Evolutionary conservation across 805 yeast species (phyloP), one percentile per base, ranked within the genome.

Genomic region (Metschnikowia colocasiae): DNA sequence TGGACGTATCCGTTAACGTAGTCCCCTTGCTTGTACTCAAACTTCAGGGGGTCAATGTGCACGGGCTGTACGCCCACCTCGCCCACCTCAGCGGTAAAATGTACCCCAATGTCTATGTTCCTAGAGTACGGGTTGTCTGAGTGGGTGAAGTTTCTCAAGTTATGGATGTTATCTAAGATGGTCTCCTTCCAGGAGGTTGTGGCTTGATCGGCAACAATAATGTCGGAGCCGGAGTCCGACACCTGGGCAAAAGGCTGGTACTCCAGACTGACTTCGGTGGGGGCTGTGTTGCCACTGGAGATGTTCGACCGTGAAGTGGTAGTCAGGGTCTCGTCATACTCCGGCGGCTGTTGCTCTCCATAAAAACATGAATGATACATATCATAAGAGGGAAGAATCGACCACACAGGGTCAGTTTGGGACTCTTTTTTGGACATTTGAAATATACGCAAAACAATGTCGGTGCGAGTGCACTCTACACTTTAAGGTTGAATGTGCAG

Each of bases 1-100:
- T 59, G 50, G 2, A 71, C 62, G 50, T 75, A 79, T 0, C 92
- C 92, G 56, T 79, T 75, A 10, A 85, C 69, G 19, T 71, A 70
- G 58, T 84, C 90, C 13, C 88, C 88, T 10, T 83, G 82, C 16
- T 78, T 78, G 58, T 78, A 85, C 59, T 82, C 87, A 48, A 52
- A 60, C 20, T 58, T 45, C 47, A 63, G 60, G 19, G 57, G 55
- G 43, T 68, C 67, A 6, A 70, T 61, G 29, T 54, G 51, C 23
- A 53, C 60, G 2, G 70, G 71, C 1, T 29, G 45, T 42, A 55
- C 50, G 6, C 67, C 68, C 3, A 51, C 30, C 35, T 60, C 53
- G 20, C 74, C 64, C 12, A 68, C 61, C 7, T 67, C 66, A 37
- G 64, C 63, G 3, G 74, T 71, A 53, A 69, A 70, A 25, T 54